Conservation (phyloP, 371 early-diverging fungal genomes). For the Rhizomucor pusillus region DNA sequence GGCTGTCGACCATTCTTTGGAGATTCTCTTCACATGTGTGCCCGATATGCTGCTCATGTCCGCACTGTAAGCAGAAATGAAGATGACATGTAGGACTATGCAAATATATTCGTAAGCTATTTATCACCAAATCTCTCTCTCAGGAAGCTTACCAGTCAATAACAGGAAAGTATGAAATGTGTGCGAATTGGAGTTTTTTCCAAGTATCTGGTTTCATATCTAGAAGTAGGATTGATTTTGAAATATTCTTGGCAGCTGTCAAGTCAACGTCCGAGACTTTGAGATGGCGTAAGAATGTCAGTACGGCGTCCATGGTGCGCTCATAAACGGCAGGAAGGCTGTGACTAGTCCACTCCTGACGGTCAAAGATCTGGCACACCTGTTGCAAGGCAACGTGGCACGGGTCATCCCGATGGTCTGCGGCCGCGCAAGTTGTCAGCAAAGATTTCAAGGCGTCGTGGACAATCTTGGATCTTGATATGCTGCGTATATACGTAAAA, state of each 20-base stretch:
- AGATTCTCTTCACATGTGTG: constrained; percentile 51
- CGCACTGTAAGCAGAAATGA: constrained; percentile 59
- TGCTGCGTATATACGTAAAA: not conserved
- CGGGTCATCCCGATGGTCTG: not conserved
- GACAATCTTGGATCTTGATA: not conserved
- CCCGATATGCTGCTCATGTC: constrained; percentile 47
- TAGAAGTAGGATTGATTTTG: constrained; percentile 46
- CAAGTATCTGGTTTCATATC: constrained; percentile 63
- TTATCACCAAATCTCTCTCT: constrained; percentile 2
- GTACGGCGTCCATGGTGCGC: constrained; percentile 15
- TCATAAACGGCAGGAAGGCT: constrained; percentile 26
- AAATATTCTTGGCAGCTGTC: constrained; percentile 17
- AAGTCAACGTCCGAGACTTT: not conserved
- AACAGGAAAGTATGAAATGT: constrained; percentile 55
- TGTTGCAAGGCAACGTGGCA: constrained; percentile 4
- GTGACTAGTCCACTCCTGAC: constrained; percentile 27
- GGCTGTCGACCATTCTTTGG: constrained; percentile 22
- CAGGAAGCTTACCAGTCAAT: constrained; percentile 46
- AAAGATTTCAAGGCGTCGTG: not conserved
- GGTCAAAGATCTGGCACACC: constrained; percentile 18
- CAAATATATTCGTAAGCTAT: not conserved
- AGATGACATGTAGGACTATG: constrained; percentile 27
- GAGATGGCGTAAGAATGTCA: constrained; percentile 7
- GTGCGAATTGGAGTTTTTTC: constrained; percentile 67
- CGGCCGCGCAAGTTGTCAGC: not conserved